Evolutionary conservation across 1,139 yeast species (phyloP), one percentile per base, ranked within the genome.

Genomic region (Yamadazyma sp.): DNA sequence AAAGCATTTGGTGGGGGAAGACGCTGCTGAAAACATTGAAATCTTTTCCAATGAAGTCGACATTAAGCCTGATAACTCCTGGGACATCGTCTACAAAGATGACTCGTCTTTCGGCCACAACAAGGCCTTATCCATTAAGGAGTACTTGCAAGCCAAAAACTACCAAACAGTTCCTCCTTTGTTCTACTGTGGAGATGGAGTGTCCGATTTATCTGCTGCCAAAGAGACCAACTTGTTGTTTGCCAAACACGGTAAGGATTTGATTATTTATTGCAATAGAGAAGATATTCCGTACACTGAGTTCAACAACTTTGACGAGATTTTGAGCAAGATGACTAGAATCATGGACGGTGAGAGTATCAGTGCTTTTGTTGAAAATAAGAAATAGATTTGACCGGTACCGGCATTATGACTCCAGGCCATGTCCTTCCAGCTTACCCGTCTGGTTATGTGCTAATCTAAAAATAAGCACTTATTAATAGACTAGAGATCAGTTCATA

Each of bases 171-270:
- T 43, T 12, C 89, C 92, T 9, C 67, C 71, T 32, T 71, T 89
- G 52, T 86, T 90, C 59, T 92, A 92, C 70, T 86, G 95, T 57
- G 98, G 98, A 41, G 98, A 92, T 59, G 99, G 99, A 44, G 97
- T 92, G 21, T 83, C 95, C 39, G 99, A 92, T 61, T 71, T 92
- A 50, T 80, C 89, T 44, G 98, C 98, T 18, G 97, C 97, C 23
- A 82, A 85, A 57, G 97, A 92, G 28, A 89, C 98, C 35, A 90
- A 94, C 61, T 70, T 90, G 52, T 69, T 92, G 51, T 92, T 92
- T 62, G 98, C 98, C 39, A 92, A 89, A 67, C 80, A 80, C 48
- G 98, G 97, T 34, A 81, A 85, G 53, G 98, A 92, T 59, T 76
- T 92, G 52, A 85, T 92, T 50, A 83, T 80, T 37, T 90, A 80